phyloP scores from a whole-genome alignment of 306 rosid species.

The Cicer cuneatum region DNA sequence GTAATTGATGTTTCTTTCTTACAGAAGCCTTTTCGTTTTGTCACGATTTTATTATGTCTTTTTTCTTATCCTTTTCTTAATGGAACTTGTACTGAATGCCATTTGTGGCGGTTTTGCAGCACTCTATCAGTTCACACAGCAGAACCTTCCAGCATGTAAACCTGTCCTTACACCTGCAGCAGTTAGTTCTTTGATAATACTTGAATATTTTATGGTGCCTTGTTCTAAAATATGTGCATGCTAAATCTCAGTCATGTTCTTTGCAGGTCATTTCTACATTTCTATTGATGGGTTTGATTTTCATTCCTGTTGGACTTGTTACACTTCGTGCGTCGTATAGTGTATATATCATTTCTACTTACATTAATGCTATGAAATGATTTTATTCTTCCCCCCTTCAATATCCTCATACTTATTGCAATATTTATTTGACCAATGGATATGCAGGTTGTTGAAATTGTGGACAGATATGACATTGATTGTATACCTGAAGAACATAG shows the following conservation, averaged over 20 bases:
- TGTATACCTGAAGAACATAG: conserved; percentile 70
- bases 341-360: conserved; percentile 55
- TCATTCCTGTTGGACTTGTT: conserved; percentile 85
- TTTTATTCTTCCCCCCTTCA: conserved; percentile 35
- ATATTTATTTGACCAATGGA: conserved; percentile 40
- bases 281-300: conserved; percentile 66
- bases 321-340: conserved; percentile 68
- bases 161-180: conserved; percentile 88
- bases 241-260: conserved; percentile 43
- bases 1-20: conserved; percentile 32
- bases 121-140: conserved; percentile 77
- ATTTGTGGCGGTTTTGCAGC: conserved; percentile 61
- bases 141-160: conserved; percentile 94
- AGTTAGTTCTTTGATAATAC: conserved; percentile 62
- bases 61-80: conserved; percentile 1
- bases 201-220: conserved; percentile 37
- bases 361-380: conserved; percentile 30
- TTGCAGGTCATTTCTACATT: conserved; percentile 82
- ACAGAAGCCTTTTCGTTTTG: conserved; percentile 18
- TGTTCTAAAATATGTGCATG: conserved; percentile 9
- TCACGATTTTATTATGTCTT: neutral
- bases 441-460: conserved; percentile 85
- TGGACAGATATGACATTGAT: conserved; percentile 77
- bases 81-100: conserved; percentile 38
- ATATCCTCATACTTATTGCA: conserved; percentile 32